phyloP scores from a whole-genome alignment of 2,329 filamentous ascomycete species.

The Paraphaeosphaeria minitans region DNA sequence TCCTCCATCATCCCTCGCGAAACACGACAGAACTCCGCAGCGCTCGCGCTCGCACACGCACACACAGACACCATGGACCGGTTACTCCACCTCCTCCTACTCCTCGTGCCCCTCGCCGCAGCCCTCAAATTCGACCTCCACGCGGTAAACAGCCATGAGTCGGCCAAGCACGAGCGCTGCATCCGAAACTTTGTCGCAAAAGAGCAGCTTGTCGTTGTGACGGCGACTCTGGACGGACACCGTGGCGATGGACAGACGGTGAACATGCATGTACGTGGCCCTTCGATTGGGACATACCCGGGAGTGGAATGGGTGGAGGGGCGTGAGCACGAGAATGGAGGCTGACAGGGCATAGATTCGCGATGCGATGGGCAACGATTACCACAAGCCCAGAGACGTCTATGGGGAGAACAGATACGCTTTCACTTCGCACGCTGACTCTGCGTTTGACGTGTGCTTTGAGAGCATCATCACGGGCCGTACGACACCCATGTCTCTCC shows the following conservation, averaged over 20 bases:
- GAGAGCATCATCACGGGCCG: conserved; percentile 77
- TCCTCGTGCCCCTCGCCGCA: conserved; percentile 50
- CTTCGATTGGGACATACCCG: neutral
- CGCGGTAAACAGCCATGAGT: conserved; percentile 68
- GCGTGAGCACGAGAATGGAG: neutral
- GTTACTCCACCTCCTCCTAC: conserved; percentile 44
- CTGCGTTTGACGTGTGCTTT: conserved; percentile 95
- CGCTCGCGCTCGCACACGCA: conserved; percentile 20
- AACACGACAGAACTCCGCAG: conserved; percentile 3
- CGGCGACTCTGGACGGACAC: conserved; percentile 81
- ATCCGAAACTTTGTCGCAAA: conserved; percentile 93
- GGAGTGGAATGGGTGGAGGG: neutral
- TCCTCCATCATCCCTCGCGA: conserved; percentile 27
- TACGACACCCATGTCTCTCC: conserved; percentile 8
- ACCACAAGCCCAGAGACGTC: conserved; percentile 87
- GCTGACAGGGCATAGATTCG: conserved; percentile 69
- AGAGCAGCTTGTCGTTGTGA: conserved; percentile 95
- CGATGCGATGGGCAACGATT: conserved; percentile 95
- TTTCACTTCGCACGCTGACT: conserved; percentile 90
- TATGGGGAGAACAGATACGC: conserved; percentile 90
- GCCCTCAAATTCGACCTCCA: conserved; percentile 94
- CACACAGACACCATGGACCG: conserved; percentile 40
- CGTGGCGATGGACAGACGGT: conserved; percentile 91
- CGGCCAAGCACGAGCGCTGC: conserved; percentile 76
- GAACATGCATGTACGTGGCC: conserved; percentile 82